phyloP scores from a whole-genome alignment of 2,329 filamentous ascomycete species.

The Didymella segeticola region DNA sequence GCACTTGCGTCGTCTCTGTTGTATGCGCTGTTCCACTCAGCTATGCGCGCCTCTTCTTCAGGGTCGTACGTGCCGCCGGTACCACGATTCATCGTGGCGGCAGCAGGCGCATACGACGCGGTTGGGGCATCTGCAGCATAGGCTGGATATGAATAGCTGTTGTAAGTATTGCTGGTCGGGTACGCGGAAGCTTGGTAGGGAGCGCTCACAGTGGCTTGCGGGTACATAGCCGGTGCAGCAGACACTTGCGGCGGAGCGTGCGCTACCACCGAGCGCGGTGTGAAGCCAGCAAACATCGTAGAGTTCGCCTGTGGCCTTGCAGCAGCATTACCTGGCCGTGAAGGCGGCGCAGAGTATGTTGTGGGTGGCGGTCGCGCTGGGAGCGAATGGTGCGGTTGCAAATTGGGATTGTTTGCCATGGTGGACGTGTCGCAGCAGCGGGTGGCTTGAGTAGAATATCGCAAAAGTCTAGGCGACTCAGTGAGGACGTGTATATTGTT shows the following conservation, averaged over 20 bases:
- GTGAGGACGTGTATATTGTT: constrained; percentile 4
- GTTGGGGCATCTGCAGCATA: constrained; percentile 56
- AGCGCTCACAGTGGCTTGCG: constrained; percentile 52
- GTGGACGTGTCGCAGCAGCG: constrained; percentile 13
- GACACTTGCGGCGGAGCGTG: constrained; percentile 45
- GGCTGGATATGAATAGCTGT: constrained; percentile 75
- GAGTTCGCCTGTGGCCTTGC: constrained; percentile 34
- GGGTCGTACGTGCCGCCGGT: constrained; percentile 63
- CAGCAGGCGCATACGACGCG: constrained; percentile 29
- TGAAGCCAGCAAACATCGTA: constrained; percentile 62
- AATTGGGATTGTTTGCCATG: constrained; percentile 30
- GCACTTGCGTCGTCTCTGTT: constrained; percentile 63
- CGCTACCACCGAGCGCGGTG: constrained; percentile 62
- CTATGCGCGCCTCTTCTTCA: constrained; percentile 88
- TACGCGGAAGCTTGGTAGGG: constrained; percentile 51
- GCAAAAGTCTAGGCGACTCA: constrained; percentile 11
- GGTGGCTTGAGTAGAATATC: constrained; percentile 6
- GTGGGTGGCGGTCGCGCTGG: constrained; percentile 76
- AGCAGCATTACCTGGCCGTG: constrained; percentile 47
- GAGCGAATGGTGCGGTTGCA: constrained; percentile 65
- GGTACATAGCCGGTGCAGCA: constrained; percentile 43
- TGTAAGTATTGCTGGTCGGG: constrained; percentile 55
- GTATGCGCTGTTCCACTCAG: constrained; percentile 94
- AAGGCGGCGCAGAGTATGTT: constrained; percentile 66
- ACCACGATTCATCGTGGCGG: constrained; percentile 38